Evolutionary conservation across 805 yeast genomes (phyloP).

Genomic region (Ascoidea asiatica): DNA sequence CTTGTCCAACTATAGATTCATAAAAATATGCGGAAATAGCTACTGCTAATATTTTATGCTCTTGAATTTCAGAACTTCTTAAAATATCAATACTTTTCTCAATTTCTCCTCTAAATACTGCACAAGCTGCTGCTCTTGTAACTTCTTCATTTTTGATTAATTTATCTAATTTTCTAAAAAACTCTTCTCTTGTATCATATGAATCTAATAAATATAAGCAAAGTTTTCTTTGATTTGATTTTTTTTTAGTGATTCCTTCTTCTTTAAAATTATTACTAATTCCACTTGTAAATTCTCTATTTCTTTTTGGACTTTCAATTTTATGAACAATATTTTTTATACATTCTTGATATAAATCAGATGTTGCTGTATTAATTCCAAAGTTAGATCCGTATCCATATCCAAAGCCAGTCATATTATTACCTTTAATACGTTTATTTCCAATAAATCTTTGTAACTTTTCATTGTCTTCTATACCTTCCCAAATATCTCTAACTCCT

Average conservation of each 20-base stretch:
- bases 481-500: not conserved
- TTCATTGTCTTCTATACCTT: not conserved
- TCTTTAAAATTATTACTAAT: too few relatives aligned
- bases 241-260: too few relatives aligned
- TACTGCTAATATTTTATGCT: slow-evolving; percentile 70
- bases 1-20: slow-evolving; percentile 25
- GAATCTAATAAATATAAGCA: not conserved
- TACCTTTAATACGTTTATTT: not conserved
- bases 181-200: not conserved
- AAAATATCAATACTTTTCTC: slow-evolving; percentile 69
- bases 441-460: not conserved
- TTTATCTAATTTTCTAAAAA: slow-evolving; percentile 6
- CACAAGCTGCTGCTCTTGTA: slow-evolving; percentile 82
- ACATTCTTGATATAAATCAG: not conserved
- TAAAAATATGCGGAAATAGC: slow-evolving; percentile 85
- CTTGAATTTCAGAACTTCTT: slow-evolving; percentile 57
- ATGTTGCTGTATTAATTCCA: not conserved
- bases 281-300: too few relatives aligned
- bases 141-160: slow-evolving; percentile 1
- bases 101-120: slow-evolving; percentile 86
- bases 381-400: too few relatives aligned
- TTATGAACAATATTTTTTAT: too few relatives aligned
- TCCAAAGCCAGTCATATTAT: too few relatives aligned
- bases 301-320: not conserved
- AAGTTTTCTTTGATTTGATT: not conserved